Evolutionary conservation across 768 basidiomycete genomes (phyloP).

Genomic region (Pilatotrama ljubarskyi): DNA sequence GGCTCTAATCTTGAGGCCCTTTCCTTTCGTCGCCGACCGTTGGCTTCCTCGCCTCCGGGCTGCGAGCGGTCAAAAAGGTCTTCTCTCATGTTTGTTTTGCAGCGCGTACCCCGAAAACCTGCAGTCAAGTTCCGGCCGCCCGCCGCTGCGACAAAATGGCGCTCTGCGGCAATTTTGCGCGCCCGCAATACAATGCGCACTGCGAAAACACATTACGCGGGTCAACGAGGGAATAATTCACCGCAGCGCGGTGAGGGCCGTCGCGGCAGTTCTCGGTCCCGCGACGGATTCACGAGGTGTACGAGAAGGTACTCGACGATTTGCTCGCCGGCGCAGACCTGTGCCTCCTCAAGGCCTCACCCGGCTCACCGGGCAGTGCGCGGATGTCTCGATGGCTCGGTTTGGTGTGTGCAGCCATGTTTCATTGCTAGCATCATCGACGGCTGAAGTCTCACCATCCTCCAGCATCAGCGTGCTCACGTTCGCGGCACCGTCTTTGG

Average conservation of each 20-base stretch:
- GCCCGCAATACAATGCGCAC: not conserved
- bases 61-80: not conserved
- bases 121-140: not conserved
- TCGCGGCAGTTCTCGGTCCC: slow-evolving; percentile 7
- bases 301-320: not conserved
- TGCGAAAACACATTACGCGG: not conserved
- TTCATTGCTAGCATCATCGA: slow-evolving; percentile 11
- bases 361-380: not conserved
- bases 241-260: not conserved
- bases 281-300: not conserved
- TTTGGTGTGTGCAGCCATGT: not conserved
- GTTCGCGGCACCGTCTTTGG: not conserved
- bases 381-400: not conserved
- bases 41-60: not conserved
- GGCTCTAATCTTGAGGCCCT: not conserved
- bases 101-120: not conserved
- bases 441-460: not conserved
- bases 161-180: not conserved
- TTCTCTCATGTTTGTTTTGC: not conserved
- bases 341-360: not conserved
- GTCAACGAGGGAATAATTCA: not conserved
- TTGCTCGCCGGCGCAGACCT: not conserved
- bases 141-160: not conserved
- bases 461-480: not conserved
- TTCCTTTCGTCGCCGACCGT: not conserved